These are phyloP conservation scores for Sporothrix curviconia DNA, from an alignment of 2,329 filamentous ascomycete species.

Conservation along the genomic window DNA sequence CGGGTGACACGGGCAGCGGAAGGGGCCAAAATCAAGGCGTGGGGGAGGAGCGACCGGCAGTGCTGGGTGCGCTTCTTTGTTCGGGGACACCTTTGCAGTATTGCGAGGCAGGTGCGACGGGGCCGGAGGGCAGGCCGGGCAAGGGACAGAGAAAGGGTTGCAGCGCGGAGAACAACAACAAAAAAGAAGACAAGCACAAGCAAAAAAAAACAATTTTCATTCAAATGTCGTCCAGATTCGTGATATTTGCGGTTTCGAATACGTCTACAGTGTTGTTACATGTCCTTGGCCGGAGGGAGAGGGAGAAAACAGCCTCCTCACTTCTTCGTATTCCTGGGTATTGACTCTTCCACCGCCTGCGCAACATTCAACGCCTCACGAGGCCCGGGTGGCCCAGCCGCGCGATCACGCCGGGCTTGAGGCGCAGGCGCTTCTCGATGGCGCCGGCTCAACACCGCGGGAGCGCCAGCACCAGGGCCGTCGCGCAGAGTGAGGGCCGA, in stretches of 20 bases:
- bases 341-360: background rate
- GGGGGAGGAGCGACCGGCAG: no score
- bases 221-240: background rate
- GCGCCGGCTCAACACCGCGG: conserved; percentile 31
- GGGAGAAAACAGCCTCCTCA: background rate
- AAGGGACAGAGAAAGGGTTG: no score
- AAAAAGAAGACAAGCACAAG: background rate
- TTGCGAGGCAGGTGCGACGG: no score
- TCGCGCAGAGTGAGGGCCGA: conserved; percentile 42
- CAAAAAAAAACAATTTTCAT: background rate
- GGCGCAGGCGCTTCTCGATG: conserved; percentile 41
- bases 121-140: no score
- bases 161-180: background rate
- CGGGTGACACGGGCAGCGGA: no score
- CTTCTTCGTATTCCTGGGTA: background rate
- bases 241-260: background rate
- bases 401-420: conserved; percentile 40
- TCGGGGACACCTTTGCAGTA: no score
- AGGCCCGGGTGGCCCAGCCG: conserved; percentile 38
- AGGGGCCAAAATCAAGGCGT: no score
- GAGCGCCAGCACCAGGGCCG: conserved; percentile 38
- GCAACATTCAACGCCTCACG: conserved; percentile 30
- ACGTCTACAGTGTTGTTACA: background rate
- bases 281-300: background rate
- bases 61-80: no score